Evolutionary conservation across 148 eudicot species (phyloP), one percentile per base, ranked within the genome.

Genomic region (Drosera capensis): DNA sequence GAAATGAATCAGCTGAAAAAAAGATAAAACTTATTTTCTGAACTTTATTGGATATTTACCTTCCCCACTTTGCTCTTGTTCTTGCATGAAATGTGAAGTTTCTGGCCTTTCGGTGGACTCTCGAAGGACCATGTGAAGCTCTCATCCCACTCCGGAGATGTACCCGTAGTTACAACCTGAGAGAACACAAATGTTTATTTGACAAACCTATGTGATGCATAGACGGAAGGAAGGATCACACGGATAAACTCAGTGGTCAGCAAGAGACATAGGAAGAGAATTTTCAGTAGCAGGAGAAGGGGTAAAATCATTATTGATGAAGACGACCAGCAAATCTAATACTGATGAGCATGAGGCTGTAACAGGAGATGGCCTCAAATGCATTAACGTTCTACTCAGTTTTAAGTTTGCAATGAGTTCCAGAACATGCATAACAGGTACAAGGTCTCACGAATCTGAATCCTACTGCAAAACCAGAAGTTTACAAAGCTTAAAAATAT

Each of bases 1-100:
- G 26, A 19, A 9, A 43, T 8, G 2, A 43, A 23, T 16, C 20
- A 25, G 11, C 8, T 16, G 20, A 18, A 15, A 25, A 43, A 40
- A 9, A 3, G 14, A 5, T 9, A 2, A 11, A 11, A 13, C 6
- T 4, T 34, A 34, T 11, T 4, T 34, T 9, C 0, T 9, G 13
- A 34, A 2, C 38, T 34, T 5, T 23, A 22, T 25, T 18, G 31
- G 25, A 20, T 40, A 18, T 25, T 66, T 71, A 80, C 99, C 99
- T 90, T 90, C 46, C 99, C 99, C 65, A 90, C 86, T 68, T 90
- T 90, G 88, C 99, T 90, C 75, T 90, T 90, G 58, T 90, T 90
- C 71, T 85, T 90, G 88, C 99, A 90, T 16, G 99, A 90, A 39
- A 90, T 90, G 52, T 78, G 93, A 60, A 90, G 78, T 65, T 90